These are phyloP conservation scores for Pinus taeda DNA, from an alignment of 75 land plant species.

Conservation along the genomic window DNA sequence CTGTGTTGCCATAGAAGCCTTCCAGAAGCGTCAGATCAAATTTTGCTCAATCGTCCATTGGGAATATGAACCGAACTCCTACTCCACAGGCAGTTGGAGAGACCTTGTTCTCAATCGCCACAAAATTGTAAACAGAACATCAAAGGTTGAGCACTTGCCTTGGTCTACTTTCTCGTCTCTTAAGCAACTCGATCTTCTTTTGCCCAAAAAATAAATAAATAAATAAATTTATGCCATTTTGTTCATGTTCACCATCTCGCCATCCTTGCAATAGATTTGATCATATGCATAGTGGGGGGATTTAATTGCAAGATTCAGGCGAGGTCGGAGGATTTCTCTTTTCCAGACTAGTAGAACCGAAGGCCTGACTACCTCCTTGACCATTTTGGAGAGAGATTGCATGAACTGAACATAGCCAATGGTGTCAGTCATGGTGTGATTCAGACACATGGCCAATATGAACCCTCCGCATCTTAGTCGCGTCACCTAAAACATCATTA, in stretches of 20 bases:
- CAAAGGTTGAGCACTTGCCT: too few relatives aligned
- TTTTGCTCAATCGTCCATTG: too few relatives aligned
- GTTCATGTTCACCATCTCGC: not conserved
- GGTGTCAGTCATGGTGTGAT: constrained; percentile 51
- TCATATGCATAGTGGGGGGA: too few relatives aligned
- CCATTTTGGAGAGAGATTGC: constrained; percentile 41
- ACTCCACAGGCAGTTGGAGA: too few relatives aligned
- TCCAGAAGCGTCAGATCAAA: too few relatives aligned
- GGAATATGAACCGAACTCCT: too few relatives aligned
- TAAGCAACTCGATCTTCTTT: constrained; percentile 13
- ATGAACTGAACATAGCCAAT: constrained; percentile 50
- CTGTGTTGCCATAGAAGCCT: too few relatives aligned
- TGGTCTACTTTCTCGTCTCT: too few relatives aligned
- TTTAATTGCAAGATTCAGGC: too few relatives aligned
- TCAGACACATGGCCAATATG: constrained; percentile 27
- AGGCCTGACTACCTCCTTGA: not conserved
- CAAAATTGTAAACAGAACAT: too few relatives aligned
- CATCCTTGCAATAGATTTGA: not conserved
- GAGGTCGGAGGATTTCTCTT: not conserved
- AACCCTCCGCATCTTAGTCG: constrained; percentile 50
- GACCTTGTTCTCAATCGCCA: too few relatives aligned
- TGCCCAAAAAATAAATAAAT: constrained; percentile 54
- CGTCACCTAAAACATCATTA: constrained; percentile 26
- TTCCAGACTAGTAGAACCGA: too few relatives aligned
- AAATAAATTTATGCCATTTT: constrained; percentile 16